phyloP scores from a whole-genome alignment of 805 yeast genomes.

The Nakazawaea peltata region DNA sequence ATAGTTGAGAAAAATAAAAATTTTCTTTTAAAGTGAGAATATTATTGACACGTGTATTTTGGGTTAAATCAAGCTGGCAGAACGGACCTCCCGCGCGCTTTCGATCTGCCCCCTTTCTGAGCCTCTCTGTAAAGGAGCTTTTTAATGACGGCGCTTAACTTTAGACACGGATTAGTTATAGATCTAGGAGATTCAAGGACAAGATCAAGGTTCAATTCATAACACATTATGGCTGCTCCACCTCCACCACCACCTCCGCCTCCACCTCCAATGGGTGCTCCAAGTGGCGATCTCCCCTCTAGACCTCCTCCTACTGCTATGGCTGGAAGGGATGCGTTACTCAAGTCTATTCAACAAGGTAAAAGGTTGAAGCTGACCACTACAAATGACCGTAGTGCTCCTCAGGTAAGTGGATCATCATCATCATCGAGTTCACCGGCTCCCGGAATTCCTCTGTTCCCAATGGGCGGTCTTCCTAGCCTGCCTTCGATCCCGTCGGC shows the following conservation, averaged over 20 bases:
- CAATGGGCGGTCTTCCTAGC: slow-evolving; percentile 14
- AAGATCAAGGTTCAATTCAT: too few species aligned
- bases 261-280: slow-evolving; percentile 34
- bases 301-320: slow-evolving; percentile 19
- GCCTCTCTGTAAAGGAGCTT: too few species aligned
- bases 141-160: too few species aligned
- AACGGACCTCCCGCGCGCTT: too few species aligned
- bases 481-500: slow-evolving; percentile 17
- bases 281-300: slow-evolving; percentile 24
- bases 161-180: too few species aligned
- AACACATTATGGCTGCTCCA: slow-evolving; percentile 34
- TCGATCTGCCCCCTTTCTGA: too few species aligned
- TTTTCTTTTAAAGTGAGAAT: too few species aligned
- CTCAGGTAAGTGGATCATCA: slow-evolving; percentile 33
- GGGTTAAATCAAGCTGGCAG: too few species aligned
- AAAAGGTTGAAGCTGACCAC: slow-evolving; percentile 47
- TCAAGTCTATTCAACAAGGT: slow-evolving; percentile 82
- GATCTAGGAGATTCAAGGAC: too few species aligned
- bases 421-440: slow-evolving; percentile 11
- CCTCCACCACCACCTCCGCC: slow-evolving; percentile 59
- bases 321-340: slow-evolving; percentile 44
- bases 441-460: slow-evolving; percentile 1
- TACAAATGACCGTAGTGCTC: slow-evolving; percentile 63
- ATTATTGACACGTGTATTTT: too few species aligned
- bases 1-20: too few species aligned